Evolutionary conservation across 2,329 filamentous ascomycete species (phyloP), one percentile per base, ranked within the genome.

Genomic region (Aspergillus thermomutatus): DNA sequence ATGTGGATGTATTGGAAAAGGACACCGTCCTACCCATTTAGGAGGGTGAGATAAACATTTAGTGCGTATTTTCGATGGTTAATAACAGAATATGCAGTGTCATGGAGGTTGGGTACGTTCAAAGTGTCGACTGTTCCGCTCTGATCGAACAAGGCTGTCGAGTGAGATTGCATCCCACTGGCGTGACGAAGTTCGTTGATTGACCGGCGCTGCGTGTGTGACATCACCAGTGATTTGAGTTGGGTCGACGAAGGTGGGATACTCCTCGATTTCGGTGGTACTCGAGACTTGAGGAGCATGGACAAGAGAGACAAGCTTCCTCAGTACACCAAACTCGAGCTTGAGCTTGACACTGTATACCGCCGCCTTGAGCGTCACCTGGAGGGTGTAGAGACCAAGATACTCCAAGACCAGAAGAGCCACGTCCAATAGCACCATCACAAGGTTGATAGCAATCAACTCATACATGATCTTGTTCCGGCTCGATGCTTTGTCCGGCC

Each of bases 301-400:
- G 34, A 76, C 75, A n/a, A 78, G 65, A 0, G 71, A 67, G 37
- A 78, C 72, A 5, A 78, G 65, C 59, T 76, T 75, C n/a, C 74
- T 68, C 23, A 79, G 67, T 11, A 79, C 77, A n/a, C 72, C 77
- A 47, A 79, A 80, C 62, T 80, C 78, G 10, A 80, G 70, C 61
- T 80, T 80, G 54, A 80, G 67, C 61, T 80, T 80, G 62, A 80
- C 69, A 48, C 78, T 80, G 65, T 80, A 80, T 11, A 80, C 72
- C 49, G 76, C 72, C 3, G 73, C 72, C 60, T 80, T 80, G 34
- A 79, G 58, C 3, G 74, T 77, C 1, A 74, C 77, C 57, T 80
- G 77, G 11, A 79, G 68, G 6, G 72, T 69, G 60, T 78, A 80
- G 26, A 72, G 64, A 10, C 73, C 75, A 41, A 72, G 68, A 52